Percentiles rank a stretch among this genome's conserved stretches.
These are phyloP conservation scores for Rhodotorula sp. DNA, from an alignment of 1,284 basidiomycete genomes.

Conservation along the genomic window DNA sequence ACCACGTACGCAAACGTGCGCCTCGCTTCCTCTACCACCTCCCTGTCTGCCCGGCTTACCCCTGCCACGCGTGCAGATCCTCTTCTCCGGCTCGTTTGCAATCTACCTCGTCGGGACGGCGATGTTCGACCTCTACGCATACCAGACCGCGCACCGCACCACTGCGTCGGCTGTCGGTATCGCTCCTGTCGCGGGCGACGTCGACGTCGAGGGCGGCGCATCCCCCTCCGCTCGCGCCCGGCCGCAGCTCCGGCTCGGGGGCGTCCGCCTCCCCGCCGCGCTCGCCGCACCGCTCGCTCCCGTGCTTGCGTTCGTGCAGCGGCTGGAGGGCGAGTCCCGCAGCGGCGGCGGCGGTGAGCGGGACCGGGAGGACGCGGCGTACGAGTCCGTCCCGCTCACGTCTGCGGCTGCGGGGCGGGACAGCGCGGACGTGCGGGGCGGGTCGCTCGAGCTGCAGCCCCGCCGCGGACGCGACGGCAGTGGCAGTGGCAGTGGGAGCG, in stretches of 20 bases:
- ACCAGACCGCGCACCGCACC: slow-evolving; percentile 2
- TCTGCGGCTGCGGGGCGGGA: background rate
- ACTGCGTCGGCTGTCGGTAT: background rate
- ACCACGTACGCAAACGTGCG: slow-evolving; percentile 67
- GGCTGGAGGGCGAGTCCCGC: background rate
- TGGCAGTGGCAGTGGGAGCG: background rate
- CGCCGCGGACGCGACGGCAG: background rate
- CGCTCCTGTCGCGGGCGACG: background rate
- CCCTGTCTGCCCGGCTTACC: too few relatives aligned
- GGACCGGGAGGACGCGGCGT: background rate
- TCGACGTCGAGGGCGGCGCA: slow-evolving; percentile 7
- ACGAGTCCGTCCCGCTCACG: slow-evolving; percentile 23
- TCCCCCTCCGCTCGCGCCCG: background rate
- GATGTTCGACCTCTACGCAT: slow-evolving; percentile 61
- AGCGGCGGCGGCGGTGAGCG: background rate
- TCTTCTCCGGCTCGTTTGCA: slow-evolving; percentile 54
- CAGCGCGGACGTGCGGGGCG: background rate
- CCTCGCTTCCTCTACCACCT: slow-evolving; percentile 26
- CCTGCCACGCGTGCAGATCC: background rate
- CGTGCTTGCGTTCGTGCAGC: background rate
- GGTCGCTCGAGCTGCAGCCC: slow-evolving; percentile 1
- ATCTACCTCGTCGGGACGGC: slow-evolving; percentile 70
- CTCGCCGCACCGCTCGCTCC: background rate
- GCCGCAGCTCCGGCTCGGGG: background rate
- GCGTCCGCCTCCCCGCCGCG: background rate